Evolutionary conservation across 306 rosid genomes (phyloP), one percentile per base, ranked within the genome.

Genomic region (Ammopiptanthus mongolicus): DNA sequence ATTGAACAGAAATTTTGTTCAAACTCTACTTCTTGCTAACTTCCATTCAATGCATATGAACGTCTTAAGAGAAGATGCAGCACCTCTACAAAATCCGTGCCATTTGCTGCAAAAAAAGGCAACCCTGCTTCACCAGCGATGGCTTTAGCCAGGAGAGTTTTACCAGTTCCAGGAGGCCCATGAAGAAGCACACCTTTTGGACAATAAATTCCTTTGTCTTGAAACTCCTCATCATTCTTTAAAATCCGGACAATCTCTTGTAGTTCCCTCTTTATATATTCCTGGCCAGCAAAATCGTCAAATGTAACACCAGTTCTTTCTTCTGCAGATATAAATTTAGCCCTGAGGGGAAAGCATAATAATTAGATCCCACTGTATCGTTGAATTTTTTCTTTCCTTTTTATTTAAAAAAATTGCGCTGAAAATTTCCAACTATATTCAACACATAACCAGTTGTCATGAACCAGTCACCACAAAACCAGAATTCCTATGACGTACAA

Each of bases 221-320:
- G 96, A 82, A 91, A 94, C 83, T 91, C 97, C 82, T 91, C 97
- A 11, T 90, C 98, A 75, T 94, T 88, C 71, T 88, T 94, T 72
- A 94, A 83, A 86, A 94, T 90, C 66, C 89, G 87, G 55, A 94
- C 98, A 70, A 94, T 91, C 89, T 94, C 98, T 87, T 90, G 97
- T 57, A 94, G 84, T 83, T 94, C 98, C 76, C 89, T 82, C 86
- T 94, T 94, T 90, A 94, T 94, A 83, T 94, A 94, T 80, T 94
- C 98, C 90, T 94, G 98, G 78, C 98, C 98, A 86, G 98, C 98
- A 90, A 94, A 94, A 87, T 94, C 98, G 70, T 85, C 93, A 83
- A 94, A 94, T 65, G 97, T 88, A 79, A 94, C 82, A 68, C 98
- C 98, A 23, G 98, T 94, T 77, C 95, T 80, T 87, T 94, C 98